These are phyloP conservation scores for Zychaea mexicana DNA, from an alignment of 371 early-diverging fungal genomes.

Conservation along the genomic window DNA sequence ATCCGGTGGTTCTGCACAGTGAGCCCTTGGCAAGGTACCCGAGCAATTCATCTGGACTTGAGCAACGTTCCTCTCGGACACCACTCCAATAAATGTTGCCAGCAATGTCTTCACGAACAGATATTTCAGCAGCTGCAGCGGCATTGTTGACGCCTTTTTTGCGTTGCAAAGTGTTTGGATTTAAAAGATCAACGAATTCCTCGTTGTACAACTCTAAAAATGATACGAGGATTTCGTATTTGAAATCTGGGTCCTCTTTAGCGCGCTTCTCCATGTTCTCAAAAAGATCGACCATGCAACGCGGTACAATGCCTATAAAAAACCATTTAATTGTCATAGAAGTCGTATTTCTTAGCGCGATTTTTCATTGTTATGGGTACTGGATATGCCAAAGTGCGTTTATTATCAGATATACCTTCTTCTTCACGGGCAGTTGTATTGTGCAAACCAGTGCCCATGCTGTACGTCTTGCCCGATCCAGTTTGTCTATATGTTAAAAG, in stretches of 20 bases:
- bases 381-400: too few species aligned
- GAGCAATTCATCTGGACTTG: conserved; percentile 77
- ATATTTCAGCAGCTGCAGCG: conserved; percentile 14
- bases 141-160: conserved; percentile 7
- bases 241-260: conserved; percentile 23
- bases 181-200: conserved; percentile 85
- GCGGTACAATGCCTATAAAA: conserved; percentile 81
- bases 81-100: conserved; percentile 93
- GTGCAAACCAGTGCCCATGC: conserved; percentile 54
- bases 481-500: conserved; percentile 57
- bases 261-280: conserved; percentile 31
- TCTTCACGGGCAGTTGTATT: conserved; percentile 29
- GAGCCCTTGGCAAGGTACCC: conserved; percentile 75
- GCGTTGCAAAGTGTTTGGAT: conserved; percentile 34
- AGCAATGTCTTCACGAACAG: conserved; percentile 92
- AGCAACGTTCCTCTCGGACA: conserved; percentile 81
- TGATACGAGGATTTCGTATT: conserved; percentile 71
- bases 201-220: conserved; percentile 99
- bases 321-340: too few species aligned
- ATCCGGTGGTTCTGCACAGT: conserved; percentile 89
- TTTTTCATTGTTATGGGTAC: too few species aligned
- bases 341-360: too few species aligned
- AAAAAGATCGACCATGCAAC: conserved; percentile 77
- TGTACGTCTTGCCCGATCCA: conserved; percentile 60
- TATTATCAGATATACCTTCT: too few species aligned